Evolutionary conservation across 148 eudicot species (phyloP).

Genomic region (Fagopyrum esculentum): DNA sequence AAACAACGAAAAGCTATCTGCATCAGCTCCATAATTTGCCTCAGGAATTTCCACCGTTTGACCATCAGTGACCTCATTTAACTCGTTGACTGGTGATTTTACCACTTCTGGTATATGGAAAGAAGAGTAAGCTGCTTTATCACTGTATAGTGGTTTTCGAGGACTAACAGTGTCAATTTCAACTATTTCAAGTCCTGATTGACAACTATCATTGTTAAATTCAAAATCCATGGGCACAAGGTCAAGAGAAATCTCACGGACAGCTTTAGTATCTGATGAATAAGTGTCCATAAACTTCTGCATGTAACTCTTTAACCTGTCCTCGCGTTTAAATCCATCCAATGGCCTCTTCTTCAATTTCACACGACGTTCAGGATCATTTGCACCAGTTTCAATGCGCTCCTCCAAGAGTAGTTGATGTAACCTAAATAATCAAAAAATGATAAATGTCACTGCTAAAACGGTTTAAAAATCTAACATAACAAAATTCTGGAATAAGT

Average conservation of each 20-base stretch:
- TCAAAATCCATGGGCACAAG: slow-evolving; percentile 28
- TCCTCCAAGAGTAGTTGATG: slow-evolving; percentile 91
- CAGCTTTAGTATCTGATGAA: slow-evolving; percentile 51
- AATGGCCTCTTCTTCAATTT: slow-evolving; percentile 73
- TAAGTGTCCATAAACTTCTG: slow-evolving; percentile 53
- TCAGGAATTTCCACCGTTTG: slow-evolving; percentile 18
- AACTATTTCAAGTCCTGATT: slow-evolving; percentile 43
- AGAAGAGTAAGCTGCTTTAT: slow-evolving; percentile 34
- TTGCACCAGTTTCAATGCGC: slow-evolving; percentile 62
- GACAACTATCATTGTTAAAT: slow-evolving; percentile 21
- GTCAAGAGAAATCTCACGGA: slow-evolving; percentile 40
- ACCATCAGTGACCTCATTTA: slow-evolving; percentile 20
- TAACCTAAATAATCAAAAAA: slow-evolving; percentile 49
- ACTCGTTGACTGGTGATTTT: slow-evolving; percentile 26
- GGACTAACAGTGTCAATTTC: slow-evolving; percentile 45
- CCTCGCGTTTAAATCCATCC: slow-evolving; percentile 57
- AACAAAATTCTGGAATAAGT: not conserved
- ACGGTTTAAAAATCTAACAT: slow-evolving; percentile 7
- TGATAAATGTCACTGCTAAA: slow-evolving; percentile 11
- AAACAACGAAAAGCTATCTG: slow-evolving; percentile 19
- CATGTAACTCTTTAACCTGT: slow-evolving; percentile 75
- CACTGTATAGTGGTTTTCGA: slow-evolving; percentile 30
- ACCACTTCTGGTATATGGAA: slow-evolving; percentile 27
- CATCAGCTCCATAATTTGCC: slow-evolving; percentile 17
- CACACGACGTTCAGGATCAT: slow-evolving; percentile 66